These are phyloP conservation scores for Penicillium angulare DNA, from an alignment of 495 filamentous ascomycete species.

Conservation along the genomic window DNA sequence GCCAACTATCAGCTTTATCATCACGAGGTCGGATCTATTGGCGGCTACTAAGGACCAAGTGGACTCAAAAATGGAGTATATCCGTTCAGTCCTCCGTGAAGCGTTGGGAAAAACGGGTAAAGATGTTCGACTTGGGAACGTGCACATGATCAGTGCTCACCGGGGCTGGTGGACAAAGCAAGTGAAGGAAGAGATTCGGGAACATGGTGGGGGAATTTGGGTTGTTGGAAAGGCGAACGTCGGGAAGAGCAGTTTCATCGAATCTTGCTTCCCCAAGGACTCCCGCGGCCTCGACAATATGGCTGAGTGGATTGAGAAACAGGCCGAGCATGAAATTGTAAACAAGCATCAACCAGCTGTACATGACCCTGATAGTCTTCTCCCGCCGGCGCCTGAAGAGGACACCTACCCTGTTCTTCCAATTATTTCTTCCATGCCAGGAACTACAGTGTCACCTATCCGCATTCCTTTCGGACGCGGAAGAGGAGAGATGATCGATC, in stretches of 20 bases:
- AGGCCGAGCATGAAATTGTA: constrained; percentile 18
- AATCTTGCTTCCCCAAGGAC: constrained; percentile 81
- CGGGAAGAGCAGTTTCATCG: constrained; percentile 89
- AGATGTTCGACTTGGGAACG: constrained; percentile 73
- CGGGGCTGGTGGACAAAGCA: constrained; percentile 84
- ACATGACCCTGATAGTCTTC: constrained; percentile 42
- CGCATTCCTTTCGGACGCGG: constrained; percentile 81
- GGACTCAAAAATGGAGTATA: constrained; percentile 76
- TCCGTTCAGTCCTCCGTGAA: constrained; percentile 69
- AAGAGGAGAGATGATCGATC: constrained; percentile 88
- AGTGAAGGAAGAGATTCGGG: constrained; percentile 78
- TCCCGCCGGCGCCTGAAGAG: constrained; percentile 74
- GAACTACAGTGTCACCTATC: constrained; percentile 93
- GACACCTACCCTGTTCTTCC: constrained; percentile 76
- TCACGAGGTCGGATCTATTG: constrained; percentile 84
- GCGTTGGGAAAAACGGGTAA: constrained; percentile 60
- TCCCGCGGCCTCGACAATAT: constrained; percentile 48
- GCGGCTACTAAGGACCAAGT: constrained; percentile 78
- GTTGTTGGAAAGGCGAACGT: constrained; percentile 98
- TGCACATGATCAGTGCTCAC: constrained; percentile 80
- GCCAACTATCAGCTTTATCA: constrained; percentile 74
- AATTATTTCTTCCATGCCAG: constrained; percentile 78
- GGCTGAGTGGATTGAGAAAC: constrained; percentile 32
- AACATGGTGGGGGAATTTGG: constrained; percentile 86
- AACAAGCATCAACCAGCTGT: constrained; percentile 12